Percentiles rank a stretch among this genome's conserved stretches.
These are phyloP conservation scores for Cystoderma amianthinum DNA, from an alignment of 768 basidiomycete species.

Conservation along the genomic window DNA sequence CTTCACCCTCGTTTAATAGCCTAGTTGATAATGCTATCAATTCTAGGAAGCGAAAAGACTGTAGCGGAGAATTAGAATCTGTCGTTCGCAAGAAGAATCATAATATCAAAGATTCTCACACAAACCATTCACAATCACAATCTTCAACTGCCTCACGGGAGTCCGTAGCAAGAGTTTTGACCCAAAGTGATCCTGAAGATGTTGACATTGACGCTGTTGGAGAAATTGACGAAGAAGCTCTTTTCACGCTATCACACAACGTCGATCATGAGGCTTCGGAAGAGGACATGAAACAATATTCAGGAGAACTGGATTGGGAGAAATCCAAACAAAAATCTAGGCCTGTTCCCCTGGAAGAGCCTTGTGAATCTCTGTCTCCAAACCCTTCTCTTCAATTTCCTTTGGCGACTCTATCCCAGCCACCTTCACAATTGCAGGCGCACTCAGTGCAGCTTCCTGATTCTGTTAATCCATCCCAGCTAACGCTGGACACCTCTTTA, in stretches of 20 bases:
- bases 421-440: slow-evolving; percentile 1
- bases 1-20: slow-evolving; percentile 15
- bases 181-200: too few relatives aligned
- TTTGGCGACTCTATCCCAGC: not conserved
- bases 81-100: not conserved
- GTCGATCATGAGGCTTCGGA: not conserved
- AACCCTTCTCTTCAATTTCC: not conserved
- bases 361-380: not conserved
- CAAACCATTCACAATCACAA: not conserved
- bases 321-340: not conserved
- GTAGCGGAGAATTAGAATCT: too few relatives aligned
- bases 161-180: not conserved
- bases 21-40: slow-evolving; percentile 8
- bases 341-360: too few relatives aligned
- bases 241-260: not conserved
- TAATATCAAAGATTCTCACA: not conserved
- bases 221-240: not conserved
- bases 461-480: not conserved
- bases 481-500: not conserved
- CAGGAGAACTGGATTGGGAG: not conserved
- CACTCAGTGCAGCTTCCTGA: not conserved
- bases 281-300: not conserved
- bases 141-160: not conserved
- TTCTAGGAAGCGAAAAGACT: not conserved
- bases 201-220: not conserved